Conservation (phyloP, 495 filamentous ascomycete species). For the Aspergillus saccharolyticus region DNA sequence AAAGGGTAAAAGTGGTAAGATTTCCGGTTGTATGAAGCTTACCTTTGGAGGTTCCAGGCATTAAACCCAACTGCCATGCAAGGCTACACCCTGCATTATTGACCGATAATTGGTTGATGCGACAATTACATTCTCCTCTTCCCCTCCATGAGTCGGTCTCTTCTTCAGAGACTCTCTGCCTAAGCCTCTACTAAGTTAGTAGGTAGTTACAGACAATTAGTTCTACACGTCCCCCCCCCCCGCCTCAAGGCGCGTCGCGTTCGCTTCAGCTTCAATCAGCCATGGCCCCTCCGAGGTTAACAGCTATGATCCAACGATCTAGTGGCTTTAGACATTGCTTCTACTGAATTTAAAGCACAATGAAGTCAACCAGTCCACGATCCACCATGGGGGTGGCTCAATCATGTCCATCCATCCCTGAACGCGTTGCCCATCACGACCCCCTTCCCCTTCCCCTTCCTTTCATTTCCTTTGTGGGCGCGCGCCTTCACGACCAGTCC, state of each 20-base stretch:
- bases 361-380: too few species aligned
- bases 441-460: background rate
- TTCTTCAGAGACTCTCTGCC: background rate
- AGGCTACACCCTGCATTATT: background rate
- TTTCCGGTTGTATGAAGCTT: too few species aligned
- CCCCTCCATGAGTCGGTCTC: background rate
- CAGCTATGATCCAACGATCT: background rate
- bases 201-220: background rate
- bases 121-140: background rate
- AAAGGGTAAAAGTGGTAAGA: too few species aligned
- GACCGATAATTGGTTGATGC: background rate
- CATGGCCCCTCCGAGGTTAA: background rate
- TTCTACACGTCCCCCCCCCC: background rate
- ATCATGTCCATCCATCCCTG: slow-evolving; percentile 1
- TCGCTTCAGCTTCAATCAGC: background rate
- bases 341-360: background rate
- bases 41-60: background rate
- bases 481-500: background rate
- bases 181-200: too few species aligned
- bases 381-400: background rate
- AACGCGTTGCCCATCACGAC: slow-evolving; percentile 8
- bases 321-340: background rate
- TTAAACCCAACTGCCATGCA: background rate
- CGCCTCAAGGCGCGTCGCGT: slow-evolving; percentile 2
- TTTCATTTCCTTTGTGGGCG: background rate